Percentiles rank a stretch among this genome's conserved stretches.
These are phyloP conservation scores for Pyrenophora graminea DNA, from an alignment of 2,329 filamentous ascomycete genomes.

Conservation along the genomic window DNA sequence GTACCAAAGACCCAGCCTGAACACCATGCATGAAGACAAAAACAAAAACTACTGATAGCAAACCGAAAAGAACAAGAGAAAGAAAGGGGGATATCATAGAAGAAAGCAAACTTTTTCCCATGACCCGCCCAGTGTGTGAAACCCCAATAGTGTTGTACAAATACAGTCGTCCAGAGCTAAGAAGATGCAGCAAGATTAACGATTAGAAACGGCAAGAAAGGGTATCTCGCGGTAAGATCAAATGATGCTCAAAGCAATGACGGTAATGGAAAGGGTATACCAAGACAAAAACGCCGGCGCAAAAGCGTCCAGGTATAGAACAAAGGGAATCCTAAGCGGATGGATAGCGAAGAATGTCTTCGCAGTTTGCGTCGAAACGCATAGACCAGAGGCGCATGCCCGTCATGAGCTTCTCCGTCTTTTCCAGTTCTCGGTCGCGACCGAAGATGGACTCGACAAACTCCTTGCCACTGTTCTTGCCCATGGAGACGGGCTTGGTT, in stretches of 20 bases:
- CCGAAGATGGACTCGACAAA: constrained; percentile 97
- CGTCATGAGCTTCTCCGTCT: constrained; percentile 92
- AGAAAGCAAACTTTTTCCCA: constrained; percentile 43
- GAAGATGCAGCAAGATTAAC: constrained; percentile 45
- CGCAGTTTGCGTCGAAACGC: constrained; percentile 94
- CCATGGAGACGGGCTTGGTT: constrained; percentile 70
- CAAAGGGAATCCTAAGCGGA: constrained; percentile 34
- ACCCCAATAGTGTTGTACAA: constrained; percentile 43
- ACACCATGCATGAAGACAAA: constrained; percentile 22
- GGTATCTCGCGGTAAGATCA: constrained; percentile 48
- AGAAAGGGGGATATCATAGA: constrained; percentile 42
- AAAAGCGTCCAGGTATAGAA: constrained; percentile 28
- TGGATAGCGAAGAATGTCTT: constrained; percentile 74
- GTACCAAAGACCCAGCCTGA: constrained; percentile 20
- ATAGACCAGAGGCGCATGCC: constrained; percentile 86
- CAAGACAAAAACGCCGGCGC: constrained; percentile 34
- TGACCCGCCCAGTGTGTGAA: constrained; percentile 44
- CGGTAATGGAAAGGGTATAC: constrained; percentile 21
- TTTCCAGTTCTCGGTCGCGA: constrained; percentile 83
- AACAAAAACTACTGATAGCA: constrained; percentile 8
- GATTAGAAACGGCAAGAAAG: constrained; percentile 43
- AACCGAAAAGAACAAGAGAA: constrained; percentile 21
- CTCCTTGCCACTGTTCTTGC: constrained; percentile 89
- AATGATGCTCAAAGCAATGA: constrained; percentile 29
- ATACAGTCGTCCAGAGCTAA: constrained; percentile 35